Evolutionary conservation across 2,329 filamentous ascomycete species (phyloP), one percentile per base, ranked within the genome.

Genomic region (Calycina marina): DNA sequence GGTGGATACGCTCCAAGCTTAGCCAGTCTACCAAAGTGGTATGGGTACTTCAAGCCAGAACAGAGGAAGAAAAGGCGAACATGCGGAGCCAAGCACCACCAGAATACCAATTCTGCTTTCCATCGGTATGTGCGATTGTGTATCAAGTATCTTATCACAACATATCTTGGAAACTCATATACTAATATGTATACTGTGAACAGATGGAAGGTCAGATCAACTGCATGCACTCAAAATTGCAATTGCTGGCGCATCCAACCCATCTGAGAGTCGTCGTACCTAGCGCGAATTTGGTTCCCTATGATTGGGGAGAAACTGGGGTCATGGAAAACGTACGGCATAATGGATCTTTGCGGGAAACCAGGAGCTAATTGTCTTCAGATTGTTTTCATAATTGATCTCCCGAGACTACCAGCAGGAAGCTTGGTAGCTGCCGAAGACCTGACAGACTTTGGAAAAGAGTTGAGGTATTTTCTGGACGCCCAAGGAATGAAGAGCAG

Each of bases 181-280:
- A n/a, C n/a, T n/a, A n/a, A n/a, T n/a, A n/a, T n/a, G n/a, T n/a
- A n/a, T n/a, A n/a, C n/a, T 22, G 20, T 22, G 8, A 8, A 8
- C n/a, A 22, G 20, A 2, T 94, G 81, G 62, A 72, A 25, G 69
- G 72, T 2, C 62, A 69, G 28, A 58, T 72, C 4, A 77, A 75
- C 14, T 75, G 67, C 46, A 93, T 94, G 85, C 90, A 98, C 55
- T 93, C 84, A 29, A 98, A 98, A 51, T 62, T 96, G 27, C 86
- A 93, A 67, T 57, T 96, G 2, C 64, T 96, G n/a, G 88, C 86
- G 46, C 82, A 84, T 45, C 58, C 68, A 0, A 58, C 58, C 1
- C 75, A 85, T 51, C 56, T 94, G 11, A 72, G 90, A 5, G 65
- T 98, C 27, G 88, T 79, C 1, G 63, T 96, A 2, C 85, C 90